A percentile compares a stretch with the other conserved stretches of the same genome.
Conservation (phyloP, 2,329 filamentous ascomycete genomes). For the Elsinoe australis region DNA sequence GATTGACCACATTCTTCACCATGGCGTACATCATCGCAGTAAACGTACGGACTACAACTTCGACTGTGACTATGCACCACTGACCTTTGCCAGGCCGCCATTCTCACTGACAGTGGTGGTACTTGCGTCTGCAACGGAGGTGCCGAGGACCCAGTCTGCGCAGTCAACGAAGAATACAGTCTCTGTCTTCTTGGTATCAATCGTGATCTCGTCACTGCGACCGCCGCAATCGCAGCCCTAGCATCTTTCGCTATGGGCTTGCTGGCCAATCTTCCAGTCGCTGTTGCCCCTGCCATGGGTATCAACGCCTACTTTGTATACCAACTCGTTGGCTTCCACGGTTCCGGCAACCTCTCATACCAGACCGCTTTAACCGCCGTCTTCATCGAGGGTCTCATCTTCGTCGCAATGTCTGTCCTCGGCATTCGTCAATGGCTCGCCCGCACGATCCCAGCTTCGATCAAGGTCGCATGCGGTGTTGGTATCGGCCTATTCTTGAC, state of each 20-base stretch:
- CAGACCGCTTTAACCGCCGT: slow-evolving; percentile 72
- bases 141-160: slow-evolving; percentile 46
- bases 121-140: slow-evolving; percentile 62
- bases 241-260: slow-evolving; percentile 78
- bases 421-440: slow-evolving; percentile 85
- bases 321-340: slow-evolving; percentile 70
- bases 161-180: slow-evolving; percentile 50
- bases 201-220: slow-evolving; percentile 75
- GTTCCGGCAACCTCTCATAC: slow-evolving; percentile 65
- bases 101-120: slow-evolving; percentile 64
- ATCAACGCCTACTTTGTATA: slow-evolving; percentile 84
- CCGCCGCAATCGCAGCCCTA: slow-evolving; percentile 72
- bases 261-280: slow-evolving; percentile 56
- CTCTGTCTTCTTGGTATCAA: slow-evolving; percentile 58
- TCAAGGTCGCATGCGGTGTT: slow-evolving; percentile 79
- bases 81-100: slow-evolving; percentile 32
- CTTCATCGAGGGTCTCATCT: slow-evolving; percentile 82
- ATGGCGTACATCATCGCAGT: slow-evolving; percentile 75
- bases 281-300: slow-evolving; percentile 67
- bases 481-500: slow-evolving; percentile 80
- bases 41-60: slow-evolving; percentile 35
- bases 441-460: slow-evolving; percentile 70
- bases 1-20: slow-evolving; percentile 59
- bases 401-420: slow-evolving; percentile 68
- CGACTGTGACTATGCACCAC: too few relatives aligned